Evolutionary conservation across 2,329 filamentous ascomycete genomes (phyloP), one percentile per base, ranked within the genome.

Genomic region (Penicillium occitanis): DNA sequence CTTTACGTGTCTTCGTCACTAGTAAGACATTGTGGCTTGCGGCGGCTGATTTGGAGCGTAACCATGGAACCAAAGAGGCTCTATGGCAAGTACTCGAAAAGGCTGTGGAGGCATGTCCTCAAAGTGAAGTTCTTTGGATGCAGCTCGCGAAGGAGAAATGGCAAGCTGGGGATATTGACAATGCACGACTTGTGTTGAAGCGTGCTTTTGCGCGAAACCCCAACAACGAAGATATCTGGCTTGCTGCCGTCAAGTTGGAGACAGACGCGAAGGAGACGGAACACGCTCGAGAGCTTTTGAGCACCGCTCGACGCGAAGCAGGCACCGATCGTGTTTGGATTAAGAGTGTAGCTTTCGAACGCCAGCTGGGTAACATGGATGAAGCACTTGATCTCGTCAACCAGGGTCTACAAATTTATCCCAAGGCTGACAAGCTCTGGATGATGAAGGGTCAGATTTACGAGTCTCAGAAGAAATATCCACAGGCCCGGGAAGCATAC

Each of bases 371-470:
- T 65, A 90, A 95, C 71, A 84, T 84, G 30, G 92, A 97, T 57
- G 88, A 88, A 1, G 93, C 95, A 0, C 85, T 99, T 14, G 91
- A 96, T 73, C 88, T 99, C 11, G 91, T 91, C 51, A 92, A 93
- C 67, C 90, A 96, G 75, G 95, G 90, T 1, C 82, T 99, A 42
- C 90, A 93, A 70, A 85, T 92, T 10, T 99, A 96, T 81, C 94
- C 95, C 0, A 87, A 88, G 53, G 88, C 90, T 13, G 86, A 92
- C 62, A 98, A 98, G 79, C 85, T 99, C 28, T 97, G 94, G 90
- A 97, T 98, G 91, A 91, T 97, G 83, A 99, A 99, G 80, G 95
- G 96, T 0, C 95, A 99, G 76, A 95, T 98, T 69, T 99, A 99
- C 83, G 91, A 97, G 74, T 86, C 89, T 51, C 85, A 93, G 57